Conservation (phyloP, 2,329 filamentous ascomycete genomes). For the Apiospora sp. region DNA sequence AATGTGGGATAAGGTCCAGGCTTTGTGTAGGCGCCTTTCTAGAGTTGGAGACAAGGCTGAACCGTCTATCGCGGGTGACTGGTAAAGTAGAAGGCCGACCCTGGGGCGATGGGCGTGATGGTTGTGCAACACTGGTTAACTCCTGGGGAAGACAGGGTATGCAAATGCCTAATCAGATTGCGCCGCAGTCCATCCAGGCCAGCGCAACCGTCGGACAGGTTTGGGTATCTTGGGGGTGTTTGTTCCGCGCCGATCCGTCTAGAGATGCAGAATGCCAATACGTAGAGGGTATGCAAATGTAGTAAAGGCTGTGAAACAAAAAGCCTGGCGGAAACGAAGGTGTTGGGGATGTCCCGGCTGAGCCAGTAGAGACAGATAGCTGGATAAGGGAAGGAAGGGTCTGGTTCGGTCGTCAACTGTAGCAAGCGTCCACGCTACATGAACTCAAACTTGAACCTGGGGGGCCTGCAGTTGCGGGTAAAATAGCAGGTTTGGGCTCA, state of each 20-base stretch:
- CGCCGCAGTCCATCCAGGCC: conserved; percentile 16
- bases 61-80: conserved; percentile 1
- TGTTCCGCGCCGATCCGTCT: conserved; percentile 4
- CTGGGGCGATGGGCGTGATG: neutral
- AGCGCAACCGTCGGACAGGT: neutral
- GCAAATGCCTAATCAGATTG: conserved; percentile 18
- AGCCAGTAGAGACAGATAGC: conserved; percentile 1
- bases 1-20: conserved; percentile 14
- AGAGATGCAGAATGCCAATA: conserved; percentile 10
- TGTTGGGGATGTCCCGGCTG: conserved; percentile 19
- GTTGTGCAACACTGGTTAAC: conserved; percentile 5
- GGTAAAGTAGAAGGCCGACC: neutral
- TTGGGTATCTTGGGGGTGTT: conserved; percentile 7
- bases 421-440: conserved; percentile 3
- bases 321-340: conserved; percentile 11
- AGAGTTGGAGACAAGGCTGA: conserved; percentile 15
- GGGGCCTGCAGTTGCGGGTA: neutral
- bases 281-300: conserved; percentile 2
- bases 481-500: neutral
- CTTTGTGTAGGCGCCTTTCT: conserved; percentile 12
- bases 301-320: conserved; percentile 18
- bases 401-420: conserved; percentile 12
- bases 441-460: conserved; percentile 11
- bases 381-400: conserved; percentile 17
- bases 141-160: conserved; percentile 1